Evolutionary conservation across 2,329 filamentous ascomycete genomes (phyloP), one percentile per base, ranked within the genome.

Genomic region (Ophiosphaerella herpotricha): DNA sequence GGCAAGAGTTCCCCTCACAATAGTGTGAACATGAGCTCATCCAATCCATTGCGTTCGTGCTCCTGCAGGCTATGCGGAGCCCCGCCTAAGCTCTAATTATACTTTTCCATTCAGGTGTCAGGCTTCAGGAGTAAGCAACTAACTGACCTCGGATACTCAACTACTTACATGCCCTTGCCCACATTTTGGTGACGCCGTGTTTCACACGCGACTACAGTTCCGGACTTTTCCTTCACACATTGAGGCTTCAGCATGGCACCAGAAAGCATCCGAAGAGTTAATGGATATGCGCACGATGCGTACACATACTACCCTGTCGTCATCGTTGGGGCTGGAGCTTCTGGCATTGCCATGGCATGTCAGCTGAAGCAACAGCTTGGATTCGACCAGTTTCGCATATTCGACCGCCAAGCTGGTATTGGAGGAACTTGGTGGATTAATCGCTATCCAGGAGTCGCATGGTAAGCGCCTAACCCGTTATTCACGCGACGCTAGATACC

Each of bases 381-480:
- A 26, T 83, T 84, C 46, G 78, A 80, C 53, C 82, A 86, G 52
- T 79, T 87, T 58, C 74, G 75, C 24, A 78, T 88, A 61, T 87
- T 86, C 51, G 85, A 88, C 21, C 75, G 81, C 11, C 75, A 83
- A 52, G 71, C 75, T 4, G 78, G 79, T 3, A 75, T 86, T 37
- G 85, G 85, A 29, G 85, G 85, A 7, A 87, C 85, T 1, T 88
- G 85, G 85, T 79, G 78, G 68, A 79, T 79, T 38, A 88, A 87
- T 64, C 74, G 77, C 29, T 88, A 88, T 66, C 85, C 72, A 14
- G 72, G 74, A 35, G 70, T 74, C 69, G 60, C 63, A 39, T 68
- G 62, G 64, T 69, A 56, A 43, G 60, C 63, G 23, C 14, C 46
- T 9, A 39, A 7, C 5, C 9, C 18, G 39, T 18, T 32, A 16